A percentile compares a stretch with the other conserved stretches of the same genome.
Conservation (phyloP, 768 basidiomycete genomes). For the Boletus insuetus region DNA sequence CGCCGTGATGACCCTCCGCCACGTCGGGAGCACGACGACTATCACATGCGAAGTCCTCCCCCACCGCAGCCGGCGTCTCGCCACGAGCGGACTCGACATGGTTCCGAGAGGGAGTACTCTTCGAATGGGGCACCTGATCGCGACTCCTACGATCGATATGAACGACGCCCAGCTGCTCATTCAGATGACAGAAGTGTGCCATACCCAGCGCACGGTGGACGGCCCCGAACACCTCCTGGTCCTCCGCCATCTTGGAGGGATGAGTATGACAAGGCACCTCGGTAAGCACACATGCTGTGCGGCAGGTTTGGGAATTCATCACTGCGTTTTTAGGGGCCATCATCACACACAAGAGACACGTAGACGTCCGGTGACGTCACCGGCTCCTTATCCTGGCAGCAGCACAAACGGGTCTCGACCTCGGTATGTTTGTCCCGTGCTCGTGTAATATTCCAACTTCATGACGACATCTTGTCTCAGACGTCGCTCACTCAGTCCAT, state of each 20-base stretch:
- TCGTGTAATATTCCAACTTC: background rate
- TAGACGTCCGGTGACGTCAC: conserved; percentile 51
- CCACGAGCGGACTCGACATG: conserved; percentile 45
- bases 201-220: conserved; percentile 47
- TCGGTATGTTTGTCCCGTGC: conserved; percentile 30
- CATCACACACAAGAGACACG: conserved; percentile 35
- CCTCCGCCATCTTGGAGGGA: conserved; percentile 55
- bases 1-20: conserved; percentile 59
- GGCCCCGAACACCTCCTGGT: conserved; percentile 54
- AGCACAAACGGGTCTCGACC: conserved; percentile 41
- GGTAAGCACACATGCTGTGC: conserved; percentile 39
- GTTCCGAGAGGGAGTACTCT: conserved; percentile 41
- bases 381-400: conserved; percentile 49
- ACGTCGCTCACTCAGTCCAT: conserved; percentile 71
- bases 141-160: conserved; percentile 61
- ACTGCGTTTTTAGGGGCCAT: conserved; percentile 7
- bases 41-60: conserved; percentile 53
- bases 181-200: conserved; percentile 41
- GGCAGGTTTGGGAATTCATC: background rate
- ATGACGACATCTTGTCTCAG: conserved; percentile 31
- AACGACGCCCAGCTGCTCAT: conserved; percentile 40
- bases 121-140: conserved; percentile 45
- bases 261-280: conserved; percentile 56
- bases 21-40: conserved; percentile 70
- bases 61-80: conserved; percentile 47